Conservation (phyloP, 805 yeast species). For the Myxozyma neglecta region DNA sequence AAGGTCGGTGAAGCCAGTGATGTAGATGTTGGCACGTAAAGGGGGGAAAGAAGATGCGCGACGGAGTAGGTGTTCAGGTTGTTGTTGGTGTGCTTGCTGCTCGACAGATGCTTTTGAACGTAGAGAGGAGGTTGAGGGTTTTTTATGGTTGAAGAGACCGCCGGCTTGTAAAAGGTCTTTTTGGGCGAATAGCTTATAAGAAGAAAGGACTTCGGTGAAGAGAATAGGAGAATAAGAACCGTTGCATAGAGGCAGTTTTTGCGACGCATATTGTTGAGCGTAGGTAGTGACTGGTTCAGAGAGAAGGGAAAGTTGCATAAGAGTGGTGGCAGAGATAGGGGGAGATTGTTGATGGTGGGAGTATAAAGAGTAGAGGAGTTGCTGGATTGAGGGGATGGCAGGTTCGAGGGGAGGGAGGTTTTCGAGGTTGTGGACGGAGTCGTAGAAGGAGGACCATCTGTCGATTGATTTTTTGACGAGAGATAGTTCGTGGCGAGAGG, state of each 20-base stretch:
- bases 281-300: conserved; percentile 61
- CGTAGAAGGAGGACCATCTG: conserved; percentile 60
- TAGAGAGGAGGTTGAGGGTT: conserved; percentile 56
- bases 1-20: conserved; percentile 52
- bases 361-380: conserved; percentile 47
- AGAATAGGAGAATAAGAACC: conserved; percentile 67
- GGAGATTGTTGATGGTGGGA: conserved; percentile 31
- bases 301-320: conserved; percentile 64
- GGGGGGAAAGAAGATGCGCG: conserved; percentile 45
- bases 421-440: conserved; percentile 2
- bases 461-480: conserved; percentile 69
- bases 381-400: conserved; percentile 41
- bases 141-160: conserved; percentile 17
- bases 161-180: conserved; percentile 26
- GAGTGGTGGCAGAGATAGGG: conserved; percentile 50
- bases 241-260: conserved; percentile 56
- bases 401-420: conserved; percentile 22
- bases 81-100: not conserved
- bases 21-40: conserved; percentile 31
- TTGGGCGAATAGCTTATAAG: conserved; percentile 56
- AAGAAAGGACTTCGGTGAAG: conserved; percentile 58
- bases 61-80: conserved; percentile 24
- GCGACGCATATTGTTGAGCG: conserved; percentile 45
- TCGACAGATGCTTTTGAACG: conserved; percentile 23
- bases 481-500: conserved; percentile 64